Base-by-base conservation (phyloP, 108 stramenopile species). In the Skeletonema grethae region DNA sequence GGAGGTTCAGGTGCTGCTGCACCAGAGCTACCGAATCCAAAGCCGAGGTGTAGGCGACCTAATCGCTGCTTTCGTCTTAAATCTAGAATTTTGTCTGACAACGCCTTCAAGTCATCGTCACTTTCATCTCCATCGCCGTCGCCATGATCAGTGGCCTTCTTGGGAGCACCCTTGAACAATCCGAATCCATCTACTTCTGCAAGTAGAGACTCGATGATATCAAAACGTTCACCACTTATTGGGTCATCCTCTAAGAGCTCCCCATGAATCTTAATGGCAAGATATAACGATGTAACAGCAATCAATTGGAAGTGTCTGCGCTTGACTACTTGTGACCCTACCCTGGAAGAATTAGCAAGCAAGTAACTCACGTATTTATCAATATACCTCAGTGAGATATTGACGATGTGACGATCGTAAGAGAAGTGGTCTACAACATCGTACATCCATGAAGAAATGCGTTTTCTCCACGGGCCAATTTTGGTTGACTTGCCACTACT, bases 391-490 rank as follows among this genome's bases (percentile, higher is more conserved):
- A 95, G 74, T 9, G 85, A 88, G 32, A 88, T 67, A 5, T 79
- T 75, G 0, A 95, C 94, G 25, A 90, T 85, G 31, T 90, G 85
- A 35, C 95, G 77, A 56, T 92, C 82, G 4, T 88, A 64, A 5
- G 76, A 79, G 73, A 95, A 95, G 76, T 93, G 83, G 66, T 95
- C 95, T 25, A 90, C 76, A 25, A 93, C 87, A 29, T 88, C 85
- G 60, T 89, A 95, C 63, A 86, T 85, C 94, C 94, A 95, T 61
- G 91, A 89, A 61, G 84, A 88, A 10, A 90, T 95, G 41, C 84
- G 87, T 36, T 61, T 67, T n/a, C 77, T 29, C 77, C 77, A 79
- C 10, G 77, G 77, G 4, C 77, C 77, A 53, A 78, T 78, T 50
- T 63, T 64, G 13, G 65, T 36, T 8, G 58, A 45, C 46, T 64